These are phyloP conservation scores for Stemphylium beticola DNA, from an alignment of 2,329 filamentous ascomycete genomes.

Conservation along the genomic window DNA sequence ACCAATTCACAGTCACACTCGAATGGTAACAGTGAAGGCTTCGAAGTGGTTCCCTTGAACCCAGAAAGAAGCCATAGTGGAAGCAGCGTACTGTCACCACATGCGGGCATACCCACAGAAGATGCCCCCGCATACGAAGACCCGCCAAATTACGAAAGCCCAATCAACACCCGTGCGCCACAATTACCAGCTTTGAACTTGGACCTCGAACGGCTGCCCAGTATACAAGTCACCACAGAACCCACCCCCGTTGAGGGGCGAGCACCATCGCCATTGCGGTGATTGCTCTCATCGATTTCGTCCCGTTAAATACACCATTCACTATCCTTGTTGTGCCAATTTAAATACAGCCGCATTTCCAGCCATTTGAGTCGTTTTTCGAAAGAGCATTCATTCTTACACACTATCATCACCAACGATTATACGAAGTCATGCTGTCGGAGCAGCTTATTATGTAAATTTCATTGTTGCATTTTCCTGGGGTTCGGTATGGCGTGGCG, in stretches of 20 bases:
- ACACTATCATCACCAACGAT: not conserved
- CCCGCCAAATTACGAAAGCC: constrained; percentile 57
- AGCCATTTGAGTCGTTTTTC: not conserved
- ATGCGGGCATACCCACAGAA: constrained; percentile 37
- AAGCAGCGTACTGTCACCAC: constrained; percentile 30
- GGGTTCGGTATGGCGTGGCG: not conserved
- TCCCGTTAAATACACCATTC: not conserved
- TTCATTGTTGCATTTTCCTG: not conserved
- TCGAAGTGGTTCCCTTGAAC: constrained; percentile 52
- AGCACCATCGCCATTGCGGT: constrained; percentile 17
- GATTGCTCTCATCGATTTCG: not conserved
- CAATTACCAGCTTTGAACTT: constrained; percentile 50
- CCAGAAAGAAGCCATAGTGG: constrained; percentile 36
- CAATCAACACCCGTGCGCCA: constrained; percentile 40
- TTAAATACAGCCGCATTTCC: not conserved
- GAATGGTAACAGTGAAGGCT: constrained; percentile 43
- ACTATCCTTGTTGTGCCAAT: not conserved
- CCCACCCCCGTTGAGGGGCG: constrained; percentile 28
- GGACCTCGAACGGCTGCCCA: constrained; percentile 50
- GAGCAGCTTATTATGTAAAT: not conserved
- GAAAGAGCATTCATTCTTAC: not conserved
- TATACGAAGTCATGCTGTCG: not conserved
- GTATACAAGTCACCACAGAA: constrained; percentile 53
- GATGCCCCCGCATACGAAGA: constrained; percentile 53
- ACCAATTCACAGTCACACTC: constrained; percentile 25